phyloP scores from a whole-genome alignment of 805 yeast species.

The Blastobotrys robertii region DNA sequence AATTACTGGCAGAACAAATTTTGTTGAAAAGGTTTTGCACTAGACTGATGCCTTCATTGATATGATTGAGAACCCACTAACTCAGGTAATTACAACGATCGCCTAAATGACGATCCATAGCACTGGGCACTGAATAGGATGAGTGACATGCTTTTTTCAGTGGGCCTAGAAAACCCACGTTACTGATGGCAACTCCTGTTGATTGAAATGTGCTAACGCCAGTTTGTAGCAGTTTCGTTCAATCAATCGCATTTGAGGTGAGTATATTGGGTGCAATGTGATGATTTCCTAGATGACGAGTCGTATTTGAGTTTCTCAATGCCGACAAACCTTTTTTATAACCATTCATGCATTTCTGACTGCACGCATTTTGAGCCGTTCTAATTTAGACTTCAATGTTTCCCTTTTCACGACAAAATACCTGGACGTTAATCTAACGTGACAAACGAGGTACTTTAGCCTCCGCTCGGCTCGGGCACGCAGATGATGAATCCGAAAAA shows the following conservation, averaged over 20 bases:
- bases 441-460: too few relatives aligned
- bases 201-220: background rate
- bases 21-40: constrained; percentile 62
- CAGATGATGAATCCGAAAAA: constrained; percentile 51
- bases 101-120: constrained; percentile 67
- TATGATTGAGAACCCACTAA: background rate
- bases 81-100: background rate
- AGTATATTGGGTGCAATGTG: constrained; percentile 20
- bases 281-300: constrained; percentile 90
- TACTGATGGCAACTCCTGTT: constrained; percentile 46
- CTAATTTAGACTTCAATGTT: background rate
- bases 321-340: constrained; percentile 66
- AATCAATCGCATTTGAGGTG: constrained; percentile 6
- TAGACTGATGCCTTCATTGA: constrained; percentile 26
- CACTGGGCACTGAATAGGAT: constrained; percentile 97
- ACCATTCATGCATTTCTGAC: constrained; percentile 96
- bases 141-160: constrained; percentile 89
- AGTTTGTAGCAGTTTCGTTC: background rate
- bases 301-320: constrained; percentile 93
- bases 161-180: constrained; percentile 98
- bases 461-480: too few relatives aligned
- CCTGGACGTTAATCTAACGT: too few relatives aligned
- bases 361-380: background rate
- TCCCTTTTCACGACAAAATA: too few relatives aligned
- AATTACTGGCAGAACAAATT: constrained; percentile 90